Conservation (phyloP, 305 asterid genomes). For the Fraxinus dipetala region DNA sequence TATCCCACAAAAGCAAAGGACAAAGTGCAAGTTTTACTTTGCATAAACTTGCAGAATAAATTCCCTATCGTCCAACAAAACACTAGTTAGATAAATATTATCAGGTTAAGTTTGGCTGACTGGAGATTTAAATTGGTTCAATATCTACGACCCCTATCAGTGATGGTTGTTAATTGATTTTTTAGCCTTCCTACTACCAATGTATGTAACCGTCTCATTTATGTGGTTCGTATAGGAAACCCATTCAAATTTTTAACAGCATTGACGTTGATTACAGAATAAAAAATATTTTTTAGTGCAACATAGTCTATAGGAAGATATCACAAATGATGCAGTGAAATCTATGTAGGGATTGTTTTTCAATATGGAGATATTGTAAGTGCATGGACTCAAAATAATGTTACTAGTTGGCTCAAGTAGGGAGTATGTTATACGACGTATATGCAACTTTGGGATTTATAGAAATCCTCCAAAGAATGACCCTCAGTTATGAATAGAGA, state of each 20-base stretch:
- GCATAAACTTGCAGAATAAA: neutral
- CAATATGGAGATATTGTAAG: neutral
- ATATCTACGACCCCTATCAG: neutral
- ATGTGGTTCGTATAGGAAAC: neutral
- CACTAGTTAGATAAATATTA: neutral
- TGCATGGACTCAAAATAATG: neutral
- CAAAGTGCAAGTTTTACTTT: neutral
- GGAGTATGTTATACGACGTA: neutral
- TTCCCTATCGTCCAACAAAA: neutral
- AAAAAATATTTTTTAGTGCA: neutral
- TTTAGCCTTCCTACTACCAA: neutral
- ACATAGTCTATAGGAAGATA: neutral
- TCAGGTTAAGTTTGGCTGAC: neutral
- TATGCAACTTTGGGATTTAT: neutral
- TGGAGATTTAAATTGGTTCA: neutral
- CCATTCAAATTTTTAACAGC: neutral
- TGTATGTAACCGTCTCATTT: neutral
- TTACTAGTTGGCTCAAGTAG: neutral
- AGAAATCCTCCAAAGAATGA: neutral
- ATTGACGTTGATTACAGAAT: neutral
- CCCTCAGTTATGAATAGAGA: neutral
- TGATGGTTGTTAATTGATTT: neutral
- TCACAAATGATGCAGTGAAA: neutral
- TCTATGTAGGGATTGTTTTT: neutral
- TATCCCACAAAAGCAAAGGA: neutral